A percentile compares a stretch with the other conserved stretches of the same genome.
These are phyloP conservation scores for Trichoderma sp. DNA, from an alignment of 2,329 filamentous ascomycete species.

Conservation along the genomic window DNA sequence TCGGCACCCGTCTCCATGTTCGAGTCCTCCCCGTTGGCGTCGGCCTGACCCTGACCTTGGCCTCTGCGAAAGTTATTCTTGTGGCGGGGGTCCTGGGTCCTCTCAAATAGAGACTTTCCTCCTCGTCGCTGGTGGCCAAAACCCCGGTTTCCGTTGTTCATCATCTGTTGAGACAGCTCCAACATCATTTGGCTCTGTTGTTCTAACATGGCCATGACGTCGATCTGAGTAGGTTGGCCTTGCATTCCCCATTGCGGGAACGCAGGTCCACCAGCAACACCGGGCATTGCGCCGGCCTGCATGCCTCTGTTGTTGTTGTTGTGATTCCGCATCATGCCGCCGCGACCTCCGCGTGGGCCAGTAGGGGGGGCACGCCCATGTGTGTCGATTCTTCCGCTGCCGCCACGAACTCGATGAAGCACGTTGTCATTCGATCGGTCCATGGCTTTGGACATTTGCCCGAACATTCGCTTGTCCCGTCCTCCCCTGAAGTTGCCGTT, in stretches of 20 bases:
- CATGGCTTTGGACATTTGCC: slow-evolving; percentile 80
- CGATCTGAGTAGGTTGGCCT: slow-evolving; percentile 49
- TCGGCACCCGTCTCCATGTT: slow-evolving; percentile 38
- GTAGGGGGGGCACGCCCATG: slow-evolving; percentile 69
- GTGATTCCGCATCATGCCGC: slow-evolving; percentile 49
- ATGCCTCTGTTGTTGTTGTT: slow-evolving; percentile 43
- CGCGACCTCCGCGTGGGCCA: slow-evolving; percentile 62
- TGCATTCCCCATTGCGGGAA: slow-evolving; percentile 37
- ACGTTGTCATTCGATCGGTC: slow-evolving; percentile 73
- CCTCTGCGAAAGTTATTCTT: slow-evolving; percentile 53
- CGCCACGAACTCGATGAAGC: slow-evolving; percentile 76
- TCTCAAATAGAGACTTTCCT: slow-evolving; percentile 70
- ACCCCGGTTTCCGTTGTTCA: slow-evolving; percentile 53
- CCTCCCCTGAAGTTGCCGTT: slow-evolving; percentile 50
- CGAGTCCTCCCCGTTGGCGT: slow-evolving; percentile 37
- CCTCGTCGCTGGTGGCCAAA: slow-evolving; percentile 39
- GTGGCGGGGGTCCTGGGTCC: slow-evolving; percentile 56
- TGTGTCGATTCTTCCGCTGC: slow-evolving; percentile 76
- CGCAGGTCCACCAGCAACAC: slow-evolving; percentile 5
- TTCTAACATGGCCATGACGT: slow-evolving; percentile 74
- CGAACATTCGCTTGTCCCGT: slow-evolving; percentile 78
- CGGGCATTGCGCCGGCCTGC: slow-evolving; percentile 3
- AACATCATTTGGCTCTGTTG: slow-evolving; percentile 86
- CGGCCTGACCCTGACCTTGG: slow-evolving; percentile 37
- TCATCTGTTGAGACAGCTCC: slow-evolving; percentile 64